Base-by-base conservation (phyloP, 2,329 filamentous ascomycete genomes). In the Mycosphaerella sp. region DNA sequence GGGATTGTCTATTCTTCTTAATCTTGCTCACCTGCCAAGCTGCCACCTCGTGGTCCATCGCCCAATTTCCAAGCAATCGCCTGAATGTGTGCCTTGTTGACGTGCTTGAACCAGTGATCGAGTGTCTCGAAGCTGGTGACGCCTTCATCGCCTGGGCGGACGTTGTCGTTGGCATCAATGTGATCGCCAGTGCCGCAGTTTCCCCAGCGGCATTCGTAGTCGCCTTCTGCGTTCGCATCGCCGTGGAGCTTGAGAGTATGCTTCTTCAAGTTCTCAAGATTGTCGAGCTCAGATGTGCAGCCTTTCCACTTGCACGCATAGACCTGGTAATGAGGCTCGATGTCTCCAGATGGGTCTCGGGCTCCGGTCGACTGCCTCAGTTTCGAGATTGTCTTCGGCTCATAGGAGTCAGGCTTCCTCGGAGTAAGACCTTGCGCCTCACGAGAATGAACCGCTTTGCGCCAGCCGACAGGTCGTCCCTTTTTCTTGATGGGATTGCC, bases 251-350 rank as follows among this genome's bases (percentile, higher is more conserved):
- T 83, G 45, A 71, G 62, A 5, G 82, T 66, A 62, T 86, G 82
- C 51, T 78, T 79, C 54, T 75, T 75, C 5, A 85, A 67, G 0
- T 77, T 79, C 7, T 77, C 74, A 12, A 84, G 64, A 57, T 84
- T 85, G 64, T 85, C 82, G 4, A 85, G 68, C 56, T 82, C 73
- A 0, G 78, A 75, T 3, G 66, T 65, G 62, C 82, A 86, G 1
- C 68, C 65, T 45, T 73, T 66, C 82, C 81, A 85, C 37, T 70
- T 64, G 65, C 82, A 86, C 49, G 72, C 71, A 62, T 75, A 85
- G 5, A 78, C 71, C 44, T 70, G 68, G 51, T 71, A 74, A 27
- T 64, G 61, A 0, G 65, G 64, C 35, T 66, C 56, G 9, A 56
- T 52, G 32, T 54, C 21, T 9, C 40, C 36, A 35, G 45, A 41